These are phyloP conservation scores for Nicotiana benthamiana DNA, from an alignment of 257 asterid genomes.

Conservation along the genomic window DNA sequence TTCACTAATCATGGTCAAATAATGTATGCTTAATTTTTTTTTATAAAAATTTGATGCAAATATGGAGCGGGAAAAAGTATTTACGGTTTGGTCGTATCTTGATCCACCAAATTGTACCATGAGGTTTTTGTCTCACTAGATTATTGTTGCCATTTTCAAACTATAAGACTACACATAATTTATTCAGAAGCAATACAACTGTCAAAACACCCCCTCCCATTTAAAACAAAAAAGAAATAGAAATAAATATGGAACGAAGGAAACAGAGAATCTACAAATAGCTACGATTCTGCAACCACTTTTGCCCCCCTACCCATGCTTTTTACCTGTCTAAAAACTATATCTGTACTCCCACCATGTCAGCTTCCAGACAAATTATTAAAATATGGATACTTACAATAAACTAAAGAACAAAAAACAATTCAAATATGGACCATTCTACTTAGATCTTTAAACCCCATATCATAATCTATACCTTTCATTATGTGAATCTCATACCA, in stretches of 20 bases:
- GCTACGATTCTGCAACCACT: constrained; percentile 13
- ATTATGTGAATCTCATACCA: not conserved
- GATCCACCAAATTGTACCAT: no score
- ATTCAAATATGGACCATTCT: constrained; percentile 2
- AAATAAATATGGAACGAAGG: not conserved
- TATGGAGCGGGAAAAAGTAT: no score
- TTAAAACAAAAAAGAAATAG: not conserved
- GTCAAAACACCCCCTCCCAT: not conserved
- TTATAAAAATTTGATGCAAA: no score
- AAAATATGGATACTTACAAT: not conserved
- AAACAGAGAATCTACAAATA: constrained; percentile 22
- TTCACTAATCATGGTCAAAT: no score
- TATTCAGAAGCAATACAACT: no score
- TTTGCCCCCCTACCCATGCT: constrained; percentile 13
- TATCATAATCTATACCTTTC: not conserved
- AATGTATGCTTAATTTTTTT: no score
- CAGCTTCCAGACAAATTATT: not conserved
- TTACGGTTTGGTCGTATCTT: no score
- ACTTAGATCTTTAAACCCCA: constrained; percentile 12
- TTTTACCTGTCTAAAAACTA: not conserved
- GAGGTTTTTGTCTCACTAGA: no score
- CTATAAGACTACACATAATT: no score
- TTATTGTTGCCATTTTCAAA: no score
- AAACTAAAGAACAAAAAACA: not conserved
- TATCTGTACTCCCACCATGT: not conserved